Conservation (phyloP, 2,329 filamentous ascomycete species). For the Teratosphaeriaceae sp. region DNA sequence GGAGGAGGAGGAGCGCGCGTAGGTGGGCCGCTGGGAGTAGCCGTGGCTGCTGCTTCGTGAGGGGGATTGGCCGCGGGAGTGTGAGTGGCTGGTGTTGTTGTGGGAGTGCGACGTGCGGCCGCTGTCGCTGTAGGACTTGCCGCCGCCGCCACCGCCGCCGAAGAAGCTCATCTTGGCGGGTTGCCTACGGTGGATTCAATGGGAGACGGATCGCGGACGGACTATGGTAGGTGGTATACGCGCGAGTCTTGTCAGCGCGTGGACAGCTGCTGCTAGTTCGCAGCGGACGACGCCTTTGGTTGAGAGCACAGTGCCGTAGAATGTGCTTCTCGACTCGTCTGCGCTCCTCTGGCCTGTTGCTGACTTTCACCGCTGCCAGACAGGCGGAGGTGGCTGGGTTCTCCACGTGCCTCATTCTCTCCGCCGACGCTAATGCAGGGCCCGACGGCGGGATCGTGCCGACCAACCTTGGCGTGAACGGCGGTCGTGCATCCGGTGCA, state of each 20-base stretch:
- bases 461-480: background rate
- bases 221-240: no score
- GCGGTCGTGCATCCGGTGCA: background rate
- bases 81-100: slow-evolving; percentile 12
- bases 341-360: no score
- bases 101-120: slow-evolving; percentile 12
- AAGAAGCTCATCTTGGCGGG: slow-evolving; percentile 32
- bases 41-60: slow-evolving; percentile 12
- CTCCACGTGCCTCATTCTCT: background rate
- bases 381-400: slow-evolving; percentile 4
- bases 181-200: no score
- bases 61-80: slow-evolving; percentile 14
- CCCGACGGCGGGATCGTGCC: background rate
- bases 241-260: no score
- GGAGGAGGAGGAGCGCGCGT: slow-evolving; percentile 12
- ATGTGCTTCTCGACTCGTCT: no score
- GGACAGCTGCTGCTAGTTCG: no score
- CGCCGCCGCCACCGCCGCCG: slow-evolving; percentile 19
- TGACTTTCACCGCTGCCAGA: slow-evolving; percentile 3
- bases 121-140: slow-evolving; percentile 22
- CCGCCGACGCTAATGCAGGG: slow-evolving; percentile 4
- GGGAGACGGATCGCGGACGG: no score
- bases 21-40: slow-evolving; percentile 22
- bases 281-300: no score
- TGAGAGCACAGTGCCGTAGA: no score